Evolutionary conservation across 345 rosid genomes (phyloP).

Genomic region (Aquilaria sinensis): DNA sequence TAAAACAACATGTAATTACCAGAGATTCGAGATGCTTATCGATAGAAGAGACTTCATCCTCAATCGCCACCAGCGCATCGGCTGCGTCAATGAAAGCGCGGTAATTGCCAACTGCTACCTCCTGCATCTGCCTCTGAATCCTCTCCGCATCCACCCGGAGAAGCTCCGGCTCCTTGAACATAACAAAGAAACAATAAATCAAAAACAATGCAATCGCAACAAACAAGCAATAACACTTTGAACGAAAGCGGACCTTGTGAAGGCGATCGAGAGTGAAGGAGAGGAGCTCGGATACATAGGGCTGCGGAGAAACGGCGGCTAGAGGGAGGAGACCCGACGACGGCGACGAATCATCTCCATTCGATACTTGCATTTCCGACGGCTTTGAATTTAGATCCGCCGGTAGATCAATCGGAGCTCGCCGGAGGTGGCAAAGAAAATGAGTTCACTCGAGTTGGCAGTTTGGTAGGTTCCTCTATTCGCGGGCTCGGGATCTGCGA

Average conservation of each 20-base stretch:
- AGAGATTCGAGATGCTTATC: constrained; percentile 89
- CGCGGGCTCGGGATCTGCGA: constrained; percentile 4
- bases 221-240: not conserved
- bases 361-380: constrained; percentile 40
- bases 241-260: constrained; percentile 52
- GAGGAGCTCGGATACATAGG: constrained; percentile 94
- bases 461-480: too few relatives aligned
- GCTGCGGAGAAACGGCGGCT: constrained; percentile 81
- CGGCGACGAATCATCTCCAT: constrained; percentile 27
- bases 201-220: not conserved
- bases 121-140: constrained; percentile 97
- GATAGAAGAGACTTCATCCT: constrained; percentile 77
- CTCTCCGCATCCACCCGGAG: constrained; percentile 94
- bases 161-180: constrained; percentile 81
- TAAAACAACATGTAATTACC: constrained; percentile 29
- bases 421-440: too few relatives aligned
- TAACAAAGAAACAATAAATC: not conserved
- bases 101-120: constrained; percentile 91
- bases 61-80: constrained; percentile 81
- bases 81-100: constrained; percentile 92
- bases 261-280: constrained; percentile 99
- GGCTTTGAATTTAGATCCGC: not conserved
- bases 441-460: too few relatives aligned
- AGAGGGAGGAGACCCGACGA: constrained; percentile 51
- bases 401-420: too few relatives aligned